Base-by-base conservation (phyloP, 148 eudicot species). In the Cornus kousa region DNA sequence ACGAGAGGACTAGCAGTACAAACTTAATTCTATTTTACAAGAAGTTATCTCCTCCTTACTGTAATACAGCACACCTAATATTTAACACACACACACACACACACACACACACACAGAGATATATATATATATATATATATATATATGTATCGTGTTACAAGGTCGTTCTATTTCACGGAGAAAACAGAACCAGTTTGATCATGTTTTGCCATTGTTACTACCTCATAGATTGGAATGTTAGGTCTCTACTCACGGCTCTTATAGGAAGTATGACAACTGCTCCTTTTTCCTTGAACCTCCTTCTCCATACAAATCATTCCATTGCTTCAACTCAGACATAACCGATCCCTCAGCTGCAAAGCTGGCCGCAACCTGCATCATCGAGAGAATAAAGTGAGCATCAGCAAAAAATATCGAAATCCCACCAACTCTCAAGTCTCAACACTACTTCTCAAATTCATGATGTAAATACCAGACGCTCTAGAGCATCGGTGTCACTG, bases 201-300 rank as follows among this genome's bases (percentile, higher is more conserved):
- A 50, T 50, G 11, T 50, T 50, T 4, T 2, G 57, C 57, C 57
- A 9, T 2, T 50, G 57, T 50, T 0, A 50, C 57, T 12, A 50
- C 57, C 57, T 12, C 57, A 50, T 50, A 50, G 14, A 50, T 50
- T 10, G 57, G 57, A 50, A 50, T 9, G 9, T 50, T 50, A 50
- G 57, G 57, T 50, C 57, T 8, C 57, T 8, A 9, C 48, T 43
- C 48, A 12, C 17, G 1, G 59, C 4, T 9, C 65, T 82, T 83
- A 93, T 62, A 94, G 74, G 82, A 94, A 94, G 86, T 92, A 92
- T 3, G 90, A 87, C 11, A 94, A 82, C 80, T 94, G 98, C 85
- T 94, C 97, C 78, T 89, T 92, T 75, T 94, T 92, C 88, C 95
- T 86, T 24, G 98, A 91, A n/a, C 98, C 95, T 40, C 97, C 97